Evolutionary conservation across 768 basidiomycete genomes (phyloP).

Genomic region (Gymnopilus dilepis): DNA sequence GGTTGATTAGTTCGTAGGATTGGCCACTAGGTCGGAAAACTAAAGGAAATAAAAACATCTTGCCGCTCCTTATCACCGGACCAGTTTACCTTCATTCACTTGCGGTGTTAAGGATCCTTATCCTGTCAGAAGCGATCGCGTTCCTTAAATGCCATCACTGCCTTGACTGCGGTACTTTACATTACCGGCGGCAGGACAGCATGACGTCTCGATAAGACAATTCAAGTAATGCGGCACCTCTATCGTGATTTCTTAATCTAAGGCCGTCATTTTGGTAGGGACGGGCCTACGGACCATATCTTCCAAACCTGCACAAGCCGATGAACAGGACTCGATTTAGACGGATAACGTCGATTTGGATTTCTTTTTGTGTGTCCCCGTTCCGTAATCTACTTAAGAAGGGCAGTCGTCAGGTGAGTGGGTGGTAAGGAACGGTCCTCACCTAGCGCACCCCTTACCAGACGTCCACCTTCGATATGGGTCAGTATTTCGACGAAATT

Average conservation of each 20-base stretch:
- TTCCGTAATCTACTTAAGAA: slow-evolving; percentile 3
- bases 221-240: slow-evolving; percentile 19
- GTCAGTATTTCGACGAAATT: slow-evolving; percentile 59
- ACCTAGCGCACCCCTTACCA: neutral
- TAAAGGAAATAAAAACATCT: neutral
- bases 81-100: neutral
- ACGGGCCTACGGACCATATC: slow-evolving; percentile 10
- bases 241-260: slow-evolving; percentile 15
- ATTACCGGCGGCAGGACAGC: slow-evolving; percentile 30
- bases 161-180: slow-evolving; percentile 24
- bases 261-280: slow-evolving; percentile 14
- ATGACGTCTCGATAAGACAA: slow-evolving; percentile 20
- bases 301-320: slow-evolving; percentile 6
- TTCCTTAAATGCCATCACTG: neutral
- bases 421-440: neutral
- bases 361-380: slow-evolving; percentile 6
- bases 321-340: slow-evolving; percentile 11
- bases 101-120: slow-evolving; percentile 5
- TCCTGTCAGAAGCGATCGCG: neutral
- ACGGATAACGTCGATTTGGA: slow-evolving; percentile 9
- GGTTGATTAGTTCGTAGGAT: neutral
- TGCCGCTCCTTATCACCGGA: neutral
- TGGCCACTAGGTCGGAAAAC: neutral
- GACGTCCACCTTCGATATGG: slow-evolving; percentile 44
- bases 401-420: neutral